phyloP scores from a whole-genome alignment of 2,329 filamentous ascomycete genomes.

The Talaromyces sp. region DNA sequence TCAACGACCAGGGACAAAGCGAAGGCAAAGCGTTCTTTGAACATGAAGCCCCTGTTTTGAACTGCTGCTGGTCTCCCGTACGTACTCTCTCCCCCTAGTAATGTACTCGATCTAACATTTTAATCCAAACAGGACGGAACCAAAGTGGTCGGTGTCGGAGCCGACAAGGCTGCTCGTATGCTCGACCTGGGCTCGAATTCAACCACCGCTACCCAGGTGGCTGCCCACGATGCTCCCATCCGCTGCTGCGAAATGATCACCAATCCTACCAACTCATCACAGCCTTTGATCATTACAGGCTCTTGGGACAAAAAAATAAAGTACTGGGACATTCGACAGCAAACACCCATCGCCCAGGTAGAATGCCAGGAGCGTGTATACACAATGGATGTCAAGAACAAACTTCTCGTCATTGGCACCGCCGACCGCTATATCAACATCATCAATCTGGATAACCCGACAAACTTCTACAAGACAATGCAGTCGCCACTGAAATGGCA shows the following conservation, averaged over 20 bases:
- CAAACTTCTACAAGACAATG: conserved; percentile 90
- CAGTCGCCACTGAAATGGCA: conserved; percentile 98
- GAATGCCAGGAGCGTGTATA: conserved; percentile 58
- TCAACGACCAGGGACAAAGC: conserved; percentile 69
- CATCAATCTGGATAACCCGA: conserved; percentile 80
- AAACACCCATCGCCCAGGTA: conserved; percentile 40
- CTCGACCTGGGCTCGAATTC: conserved; percentile 65
- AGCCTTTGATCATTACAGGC: conserved; percentile 82
- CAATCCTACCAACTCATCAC: conserved; percentile 42
- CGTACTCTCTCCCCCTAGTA: conserved; percentile 21
- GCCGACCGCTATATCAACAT: conserved; percentile 96
- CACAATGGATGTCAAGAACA: conserved; percentile 83
- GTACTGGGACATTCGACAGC: conserved; percentile 52
- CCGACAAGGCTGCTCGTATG: conserved; percentile 85
- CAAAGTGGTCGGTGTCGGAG: conserved; percentile 80
- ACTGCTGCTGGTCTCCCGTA: conserved; percentile 84
- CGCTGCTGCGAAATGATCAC: conserved; percentile 74
- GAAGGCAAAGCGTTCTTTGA: conserved; percentile 82
- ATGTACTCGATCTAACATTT: not conserved
- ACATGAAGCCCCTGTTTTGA: conserved; percentile 78
- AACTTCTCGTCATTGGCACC: conserved; percentile 84
- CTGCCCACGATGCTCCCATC: conserved; percentile 79
- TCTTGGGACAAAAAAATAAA: conserved; percentile 56
- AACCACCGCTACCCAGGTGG: conserved; percentile 61
- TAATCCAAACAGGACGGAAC: conserved; percentile 67